Evolutionary conservation across 2,329 filamentous ascomycete species (phyloP).

Genomic region (Penicillium janthinellum): DNA sequence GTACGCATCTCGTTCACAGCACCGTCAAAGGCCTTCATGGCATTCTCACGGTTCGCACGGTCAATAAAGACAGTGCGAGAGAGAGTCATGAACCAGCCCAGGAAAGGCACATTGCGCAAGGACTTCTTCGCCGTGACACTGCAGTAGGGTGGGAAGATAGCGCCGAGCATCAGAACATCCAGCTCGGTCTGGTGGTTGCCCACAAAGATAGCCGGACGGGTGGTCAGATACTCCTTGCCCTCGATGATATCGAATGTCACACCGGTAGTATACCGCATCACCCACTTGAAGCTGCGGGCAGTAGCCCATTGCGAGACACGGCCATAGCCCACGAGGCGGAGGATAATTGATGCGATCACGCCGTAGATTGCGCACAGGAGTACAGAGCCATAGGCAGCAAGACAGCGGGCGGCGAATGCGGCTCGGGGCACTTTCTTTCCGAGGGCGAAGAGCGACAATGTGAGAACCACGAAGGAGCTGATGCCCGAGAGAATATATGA

Average conservation of each 20-base stretch:
- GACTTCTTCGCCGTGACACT: conserved; percentile 90
- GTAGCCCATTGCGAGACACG: conserved; percentile 84
- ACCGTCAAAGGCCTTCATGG: conserved; percentile 79
- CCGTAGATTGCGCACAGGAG: conserved; percentile 67
- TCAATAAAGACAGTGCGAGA: conserved; percentile 95
- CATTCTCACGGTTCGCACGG: conserved; percentile 78
- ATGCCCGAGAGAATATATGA: conserved; percentile 62
- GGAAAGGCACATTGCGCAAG: conserved; percentile 75
- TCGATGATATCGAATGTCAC: conserved; percentile 72
- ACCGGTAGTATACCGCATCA: conserved; percentile 74
- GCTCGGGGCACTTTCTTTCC: conserved; percentile 47
- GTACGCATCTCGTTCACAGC: conserved; percentile 77
- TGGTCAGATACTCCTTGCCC: conserved; percentile 65
- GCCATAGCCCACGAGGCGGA: conserved; percentile 71
- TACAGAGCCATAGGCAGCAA: conserved; percentile 50
- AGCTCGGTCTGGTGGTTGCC: conserved; percentile 97
- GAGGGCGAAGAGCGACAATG: conserved; percentile 51
- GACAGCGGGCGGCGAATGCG: conserved; percentile 50
- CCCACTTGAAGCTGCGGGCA: conserved; percentile 75
- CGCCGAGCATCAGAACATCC: conserved; percentile 87
- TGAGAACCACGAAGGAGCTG: conserved; percentile 64
- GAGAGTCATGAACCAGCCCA: conserved; percentile 92
- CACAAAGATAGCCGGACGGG: conserved; percentile 84
- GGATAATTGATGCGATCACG: conserved; percentile 69
- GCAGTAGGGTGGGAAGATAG: conserved; percentile 87